A percentile compares a stretch with the other conserved stretches of the same genome.
These are phyloP conservation scores for Pneumocystis jirovecii DNA, from an alignment of 1,139 yeast species.

Conservation along the genomic window DNA sequence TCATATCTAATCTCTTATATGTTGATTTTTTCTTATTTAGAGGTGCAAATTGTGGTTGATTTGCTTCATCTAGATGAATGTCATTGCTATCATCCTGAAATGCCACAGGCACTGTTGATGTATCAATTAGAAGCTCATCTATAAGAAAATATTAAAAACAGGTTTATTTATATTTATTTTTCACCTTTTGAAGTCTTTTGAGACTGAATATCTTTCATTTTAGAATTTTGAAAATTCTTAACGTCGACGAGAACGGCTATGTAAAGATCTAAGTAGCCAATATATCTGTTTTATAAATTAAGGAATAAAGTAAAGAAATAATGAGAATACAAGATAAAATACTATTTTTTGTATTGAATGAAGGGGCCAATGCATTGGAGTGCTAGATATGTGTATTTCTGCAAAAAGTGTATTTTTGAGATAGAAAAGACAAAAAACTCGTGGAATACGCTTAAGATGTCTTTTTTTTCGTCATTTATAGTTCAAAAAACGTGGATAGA, in stretches of 20 bases:
- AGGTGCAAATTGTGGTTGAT: conserved; percentile 75
- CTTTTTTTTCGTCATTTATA: neutral
- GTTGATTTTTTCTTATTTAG: conserved; percentile 43
- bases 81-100: conserved; percentile 23
- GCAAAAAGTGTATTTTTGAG: neutral
- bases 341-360: neutral
- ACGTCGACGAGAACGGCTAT: neutral
- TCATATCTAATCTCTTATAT: conserved; percentile 63
- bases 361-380: neutral
- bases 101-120: conserved; percentile 9
- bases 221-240: neutral
- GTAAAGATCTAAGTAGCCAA: neutral
- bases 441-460: neutral
- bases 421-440: neutral
- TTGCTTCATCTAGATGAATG: conserved; percentile 59
- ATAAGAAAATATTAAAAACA: neutral
- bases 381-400: neutral
- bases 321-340: neutral
- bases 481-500: neutral
- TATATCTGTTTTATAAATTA: no score
- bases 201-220: neutral
- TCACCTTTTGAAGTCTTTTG: neutral
- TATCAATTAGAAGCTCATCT: conserved; percentile 60
- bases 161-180: neutral
- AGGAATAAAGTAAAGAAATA: neutral